These are phyloP conservation scores for Chlorella sp. DNA, from an alignment of 139 green algal genomes.

Conservation along the genomic window DNA sequence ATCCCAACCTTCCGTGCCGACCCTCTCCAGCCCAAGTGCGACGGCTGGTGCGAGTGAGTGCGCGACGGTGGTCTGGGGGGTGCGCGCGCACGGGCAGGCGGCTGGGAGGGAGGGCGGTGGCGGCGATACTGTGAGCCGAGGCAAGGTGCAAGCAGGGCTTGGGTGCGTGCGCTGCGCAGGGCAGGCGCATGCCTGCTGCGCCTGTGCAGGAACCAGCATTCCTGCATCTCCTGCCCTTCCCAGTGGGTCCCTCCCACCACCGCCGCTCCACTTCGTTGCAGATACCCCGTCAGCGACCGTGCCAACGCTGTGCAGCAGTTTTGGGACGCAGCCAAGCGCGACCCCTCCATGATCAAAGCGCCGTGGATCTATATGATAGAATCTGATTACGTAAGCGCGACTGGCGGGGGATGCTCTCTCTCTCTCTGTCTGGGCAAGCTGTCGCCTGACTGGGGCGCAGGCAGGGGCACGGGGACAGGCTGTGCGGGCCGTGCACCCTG, in stretches of 20 bases:
- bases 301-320: constrained; percentile 79
- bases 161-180: too few relatives aligned
- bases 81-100: too few relatives aligned
- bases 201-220: too few relatives aligned
- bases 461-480: too few relatives aligned
- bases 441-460: too few relatives aligned
- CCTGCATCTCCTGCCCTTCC: not conserved
- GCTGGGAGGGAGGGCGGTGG: too few relatives aligned
- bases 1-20: constrained; percentile 56
- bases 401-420: too few relatives aligned
- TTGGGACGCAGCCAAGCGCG: constrained; percentile 43
- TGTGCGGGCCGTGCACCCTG: too few relatives aligned
- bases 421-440: too few relatives aligned
- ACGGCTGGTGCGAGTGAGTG: constrained; percentile 75
- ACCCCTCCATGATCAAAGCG: constrained; percentile 56
- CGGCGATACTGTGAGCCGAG: too few relatives aligned
- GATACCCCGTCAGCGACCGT: constrained; percentile 83
- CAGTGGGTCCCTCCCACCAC: not conserved
- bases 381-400: constrained; percentile 81
- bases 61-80: not conserved
- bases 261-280: constrained; percentile 36
- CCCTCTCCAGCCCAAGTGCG: constrained; percentile 54
- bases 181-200: too few relatives aligned
- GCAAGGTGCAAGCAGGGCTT: too few relatives aligned
- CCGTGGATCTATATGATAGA: constrained; percentile 81